Base-by-base conservation (phyloP, 1,139 yeast genomes). In the Geotrichum citri-aurantii region DNA sequence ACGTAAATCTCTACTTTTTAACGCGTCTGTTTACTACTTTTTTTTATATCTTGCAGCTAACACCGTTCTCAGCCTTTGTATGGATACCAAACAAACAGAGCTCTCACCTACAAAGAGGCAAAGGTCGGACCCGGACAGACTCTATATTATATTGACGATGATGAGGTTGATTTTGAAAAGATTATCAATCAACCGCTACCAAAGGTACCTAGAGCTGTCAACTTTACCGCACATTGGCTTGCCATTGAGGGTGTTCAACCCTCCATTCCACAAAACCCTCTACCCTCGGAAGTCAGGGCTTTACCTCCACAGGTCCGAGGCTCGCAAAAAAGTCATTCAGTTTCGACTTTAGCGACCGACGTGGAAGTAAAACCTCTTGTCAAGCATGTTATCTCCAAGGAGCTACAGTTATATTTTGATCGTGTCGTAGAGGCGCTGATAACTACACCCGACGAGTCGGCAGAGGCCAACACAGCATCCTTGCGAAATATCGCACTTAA, bases 161-260 rank as follows among this genome's bases (percentile, higher is more conserved):
- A 88, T 63, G 98, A 92, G 70, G 85, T 93, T 50, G 99, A 95
- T 69, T 89, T 93, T 71, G 99, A 95, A 71, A 90, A 90, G 69
- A 79, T 95, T 63, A 88, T 95, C 66, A 92, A 93, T 71, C 95
- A 88, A 71, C 97, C 97, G 48, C 77, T 95, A 62, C 99, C 99
- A 6, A 89, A 88, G 68, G 96, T 95, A 2, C 99, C 99, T 2
- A 80, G 98, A 61, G 86, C 88, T 61, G 85, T 96, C 1, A 85
- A 96, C 0, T 92, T 88, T 71, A 90, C 98, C 1, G 97, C 98
- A 1, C 99, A 95, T 72, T 95, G 99, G 99, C 79, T 95, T 48
- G 98, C 99, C 0, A 89, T 95, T 60, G 99, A 95, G 74, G 99
- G 99, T 57, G 97, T 95, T 3, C 99, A 95, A 70, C 99, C 99